Evolutionary conservation across 2,329 filamentous ascomycete genomes (phyloP).

Genomic region (Pleurostoma richardsiae): DNA sequence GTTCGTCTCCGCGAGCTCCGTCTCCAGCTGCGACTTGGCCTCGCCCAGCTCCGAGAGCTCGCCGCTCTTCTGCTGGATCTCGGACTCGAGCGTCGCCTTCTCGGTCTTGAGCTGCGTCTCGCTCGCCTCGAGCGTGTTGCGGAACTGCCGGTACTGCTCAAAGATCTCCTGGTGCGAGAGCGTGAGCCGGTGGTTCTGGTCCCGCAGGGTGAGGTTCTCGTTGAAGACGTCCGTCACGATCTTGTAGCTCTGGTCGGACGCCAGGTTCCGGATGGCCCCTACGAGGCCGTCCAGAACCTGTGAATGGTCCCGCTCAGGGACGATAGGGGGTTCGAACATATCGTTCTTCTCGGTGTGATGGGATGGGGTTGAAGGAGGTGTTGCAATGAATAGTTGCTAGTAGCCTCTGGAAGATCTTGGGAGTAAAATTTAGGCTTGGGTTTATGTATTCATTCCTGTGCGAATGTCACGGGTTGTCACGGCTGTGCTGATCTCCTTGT

Average conservation of each 20-base stretch:
- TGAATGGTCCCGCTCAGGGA: constrained; percentile 1
- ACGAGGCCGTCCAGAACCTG: constrained; percentile 24
- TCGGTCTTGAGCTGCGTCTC: constrained; percentile 14
- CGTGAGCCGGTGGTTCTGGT: constrained; percentile 22
- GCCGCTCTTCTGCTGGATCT: background rate
- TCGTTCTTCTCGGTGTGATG: too few relatives aligned
- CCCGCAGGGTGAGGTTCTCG: constrained; percentile 23
- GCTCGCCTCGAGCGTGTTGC: constrained; percentile 22
- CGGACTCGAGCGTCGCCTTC: constrained; percentile 7
- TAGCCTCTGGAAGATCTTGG: too few relatives aligned
- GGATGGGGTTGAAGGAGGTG: too few relatives aligned
- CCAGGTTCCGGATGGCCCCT: constrained; percentile 24
- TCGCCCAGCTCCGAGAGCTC: background rate
- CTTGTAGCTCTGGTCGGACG: constrained; percentile 26
- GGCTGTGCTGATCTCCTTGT: too few relatives aligned
- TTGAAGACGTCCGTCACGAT: constrained; percentile 24
- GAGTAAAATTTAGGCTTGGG: too few relatives aligned
- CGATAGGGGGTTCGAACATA: background rate
- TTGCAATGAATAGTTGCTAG: too few relatives aligned
- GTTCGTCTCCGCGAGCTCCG: constrained; percentile 10
- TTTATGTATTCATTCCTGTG: too few relatives aligned
- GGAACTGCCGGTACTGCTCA: constrained; percentile 25
- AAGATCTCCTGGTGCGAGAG: constrained; percentile 22
- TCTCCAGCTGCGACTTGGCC: background rate
- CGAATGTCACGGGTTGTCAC: too few relatives aligned